phyloP scores from a whole-genome alignment of 805 yeast species.

The Suhomyces sp. region DNA sequence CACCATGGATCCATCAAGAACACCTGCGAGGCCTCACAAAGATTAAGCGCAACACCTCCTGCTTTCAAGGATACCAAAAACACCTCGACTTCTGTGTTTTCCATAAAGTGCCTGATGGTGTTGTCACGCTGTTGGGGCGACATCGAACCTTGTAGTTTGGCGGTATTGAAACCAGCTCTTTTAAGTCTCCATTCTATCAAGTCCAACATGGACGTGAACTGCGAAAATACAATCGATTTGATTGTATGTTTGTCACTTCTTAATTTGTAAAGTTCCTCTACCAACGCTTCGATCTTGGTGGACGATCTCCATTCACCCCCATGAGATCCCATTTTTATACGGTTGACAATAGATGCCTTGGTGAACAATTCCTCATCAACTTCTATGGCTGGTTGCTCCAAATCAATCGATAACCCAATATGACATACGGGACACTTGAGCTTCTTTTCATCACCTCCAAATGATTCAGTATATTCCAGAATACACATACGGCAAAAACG shows the following conservation, averaged over 20 bases:
- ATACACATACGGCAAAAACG: slow-evolving; percentile 91
- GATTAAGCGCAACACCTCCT: slow-evolving; percentile 96
- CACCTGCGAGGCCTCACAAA: slow-evolving; percentile 96
- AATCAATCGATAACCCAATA: slow-evolving; percentile 84
- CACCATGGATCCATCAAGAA: slow-evolving; percentile 98
- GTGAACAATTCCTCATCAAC: slow-evolving; percentile 59
- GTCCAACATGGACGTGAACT: slow-evolving; percentile 95
- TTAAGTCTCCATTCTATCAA: slow-evolving; percentile 92
- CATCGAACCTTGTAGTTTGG: slow-evolving; percentile 94
- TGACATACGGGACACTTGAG: slow-evolving; percentile 96
- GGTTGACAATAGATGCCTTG: slow-evolving; percentile 73
- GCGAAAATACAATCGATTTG: slow-evolving; percentile 95
- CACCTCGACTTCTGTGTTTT: slow-evolving; percentile 86
- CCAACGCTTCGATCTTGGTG: slow-evolving; percentile 93
- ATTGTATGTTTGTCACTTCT: slow-evolving; percentile 86
- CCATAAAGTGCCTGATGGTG: slow-evolving; percentile 89
- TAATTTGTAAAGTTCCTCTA: slow-evolving; percentile 84
- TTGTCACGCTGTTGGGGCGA: slow-evolving; percentile 93
- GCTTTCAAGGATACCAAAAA: slow-evolving; percentile 94
- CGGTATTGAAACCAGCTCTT: slow-evolving; percentile 93
- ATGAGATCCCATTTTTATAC: slow-evolving; percentile 71
- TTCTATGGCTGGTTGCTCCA: slow-evolving; percentile 81
- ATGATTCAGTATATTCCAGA: slow-evolving; percentile 83
- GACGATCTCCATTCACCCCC: slow-evolving; percentile 87
- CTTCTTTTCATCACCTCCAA: slow-evolving; percentile 54